Evolutionary conservation across 805 yeast species (phyloP), one percentile per base, ranked within the genome.

Genomic region (Cyberlindnera subsufficiens): DNA sequence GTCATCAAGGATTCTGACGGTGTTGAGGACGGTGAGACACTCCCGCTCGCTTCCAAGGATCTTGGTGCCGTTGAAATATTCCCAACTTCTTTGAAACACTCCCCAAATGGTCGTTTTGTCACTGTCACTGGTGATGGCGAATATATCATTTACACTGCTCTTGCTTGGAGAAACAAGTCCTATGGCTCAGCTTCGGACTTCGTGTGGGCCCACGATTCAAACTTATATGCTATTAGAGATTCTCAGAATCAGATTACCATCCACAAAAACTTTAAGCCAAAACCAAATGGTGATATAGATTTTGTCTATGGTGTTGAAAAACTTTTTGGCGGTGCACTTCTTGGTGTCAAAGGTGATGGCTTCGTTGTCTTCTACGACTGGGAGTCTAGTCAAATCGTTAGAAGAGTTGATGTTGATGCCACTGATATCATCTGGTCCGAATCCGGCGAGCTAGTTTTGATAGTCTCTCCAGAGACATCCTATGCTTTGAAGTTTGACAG

Each of bases 41-140:
- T 93, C 47, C 73, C 87, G 4, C 68, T 93, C 53, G 81, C 84
- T 50, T 82, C 84, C 43, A 90, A 90, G 67, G 99, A 93, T 58
- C 71, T 93, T 47, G 99, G 99, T n/a, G 71, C 87, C 19, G 87
- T 91, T 41, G 99, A 93, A 65, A 78, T 91, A 37, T 93, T 82
- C 72, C 98, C 99, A 41, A 84, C 86, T 48, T 75, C 85, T 46
- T 74, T 93, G 58, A 69, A 74, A 39, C 99, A 93, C 65, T 91
- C 98, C 36, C 97, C 98, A 50, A 93, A 93, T 61, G 99, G 99
- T 50, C 80, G 96, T 65, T 93, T 86, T 62, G 97, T 90, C 32
- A 85, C 98, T 22, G 96, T 93, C 39, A 84, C 91, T 37, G 99
- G 99, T 60, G 99, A 93, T 67, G 97, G 96, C 46, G 99, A 93